phyloP scores from a whole-genome alignment of 176 grass and related monocot genomes.

The Aegilops tauschii region DNA sequence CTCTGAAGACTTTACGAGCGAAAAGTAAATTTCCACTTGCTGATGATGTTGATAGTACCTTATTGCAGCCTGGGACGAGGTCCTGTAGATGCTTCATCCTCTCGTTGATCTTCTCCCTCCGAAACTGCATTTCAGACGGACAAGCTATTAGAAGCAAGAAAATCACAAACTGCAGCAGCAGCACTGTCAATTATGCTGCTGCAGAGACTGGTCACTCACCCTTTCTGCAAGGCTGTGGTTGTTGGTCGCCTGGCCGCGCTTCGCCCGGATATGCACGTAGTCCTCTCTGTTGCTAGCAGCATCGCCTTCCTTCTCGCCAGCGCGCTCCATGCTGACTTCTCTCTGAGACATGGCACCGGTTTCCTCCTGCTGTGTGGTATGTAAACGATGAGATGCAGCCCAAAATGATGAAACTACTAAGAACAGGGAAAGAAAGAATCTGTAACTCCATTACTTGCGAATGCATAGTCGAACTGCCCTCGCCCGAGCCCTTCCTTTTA shows the following conservation, averaged over 20 bases:
- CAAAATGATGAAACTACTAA: not conserved
- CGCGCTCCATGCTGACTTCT: constrained; percentile 37
- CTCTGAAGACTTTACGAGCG: not conserved
- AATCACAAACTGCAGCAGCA: not conserved
- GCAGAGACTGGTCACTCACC: constrained; percentile 53
- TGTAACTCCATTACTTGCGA: constrained; percentile 35
- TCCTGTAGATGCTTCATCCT: constrained; percentile 96
- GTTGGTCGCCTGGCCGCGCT: constrained; percentile 91
- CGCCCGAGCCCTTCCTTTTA: constrained; percentile 52
- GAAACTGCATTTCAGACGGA: constrained; percentile 48
- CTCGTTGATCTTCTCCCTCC: constrained; percentile 96
- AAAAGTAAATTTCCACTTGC: not conserved
- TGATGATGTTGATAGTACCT: constrained; percentile 44
- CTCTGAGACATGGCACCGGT: constrained; percentile 19
- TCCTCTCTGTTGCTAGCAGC: constrained; percentile 35
- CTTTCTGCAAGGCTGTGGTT: constrained; percentile 99
- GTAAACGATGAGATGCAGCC: not conserved
- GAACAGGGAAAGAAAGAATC: not conserved
- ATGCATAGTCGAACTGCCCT: constrained; percentile 35
- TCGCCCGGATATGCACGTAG: constrained; percentile 79
- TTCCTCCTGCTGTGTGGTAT: constrained; percentile 13
- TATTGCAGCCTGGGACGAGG: constrained; percentile 88
- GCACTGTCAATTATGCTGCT: not conserved
- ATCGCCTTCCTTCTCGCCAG: constrained; percentile 27
- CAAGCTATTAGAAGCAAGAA: not conserved